Conservation (phyloP, 495 filamentous ascomycete species). For the Lindgomyces ingoldianus region DNA sequence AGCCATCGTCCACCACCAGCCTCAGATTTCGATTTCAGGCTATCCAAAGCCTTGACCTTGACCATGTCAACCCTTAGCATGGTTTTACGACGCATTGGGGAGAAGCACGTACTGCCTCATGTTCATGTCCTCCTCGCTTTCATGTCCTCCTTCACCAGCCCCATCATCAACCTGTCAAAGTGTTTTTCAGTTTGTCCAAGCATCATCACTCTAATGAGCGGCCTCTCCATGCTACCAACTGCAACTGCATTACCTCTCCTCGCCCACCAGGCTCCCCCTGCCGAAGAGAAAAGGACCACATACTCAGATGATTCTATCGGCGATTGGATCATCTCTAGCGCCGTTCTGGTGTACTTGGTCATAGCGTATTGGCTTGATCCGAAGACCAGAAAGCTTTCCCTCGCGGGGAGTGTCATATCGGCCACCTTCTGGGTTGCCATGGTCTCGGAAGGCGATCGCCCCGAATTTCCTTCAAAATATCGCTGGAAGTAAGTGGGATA, state of each 20-base stretch:
- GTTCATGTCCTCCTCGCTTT: slow-evolving; percentile 1
- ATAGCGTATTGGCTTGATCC: background rate
- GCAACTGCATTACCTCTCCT: background rate
- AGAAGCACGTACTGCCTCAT: slow-evolving; percentile 23
- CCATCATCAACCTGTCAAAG: background rate
- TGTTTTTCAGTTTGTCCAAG: background rate
- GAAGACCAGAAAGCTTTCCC: background rate
- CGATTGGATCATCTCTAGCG: background rate
- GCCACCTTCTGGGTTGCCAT: slow-evolving; percentile 5
- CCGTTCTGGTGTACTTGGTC: background rate
- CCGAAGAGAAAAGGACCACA: background rate
- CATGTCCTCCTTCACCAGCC: background rate
- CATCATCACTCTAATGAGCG: background rate
- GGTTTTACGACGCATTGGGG: slow-evolving; percentile 11
- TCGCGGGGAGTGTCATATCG: background rate
- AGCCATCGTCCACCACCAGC: background rate
- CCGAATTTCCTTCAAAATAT: background rate
- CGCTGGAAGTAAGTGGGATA: slow-evolving; percentile 5
- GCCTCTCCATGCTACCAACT: background rate
- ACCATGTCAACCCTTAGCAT: background rate
- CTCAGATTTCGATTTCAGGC: background rate
- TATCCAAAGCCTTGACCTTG: background rate
- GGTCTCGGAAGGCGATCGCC: slow-evolving; percentile 4
- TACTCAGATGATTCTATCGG: slow-evolving; percentile 3
- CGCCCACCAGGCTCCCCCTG: background rate